These are phyloP conservation scores for Fusarium torreyae DNA, from an alignment of 2,329 filamentous ascomycete species.

Conservation along the genomic window DNA sequence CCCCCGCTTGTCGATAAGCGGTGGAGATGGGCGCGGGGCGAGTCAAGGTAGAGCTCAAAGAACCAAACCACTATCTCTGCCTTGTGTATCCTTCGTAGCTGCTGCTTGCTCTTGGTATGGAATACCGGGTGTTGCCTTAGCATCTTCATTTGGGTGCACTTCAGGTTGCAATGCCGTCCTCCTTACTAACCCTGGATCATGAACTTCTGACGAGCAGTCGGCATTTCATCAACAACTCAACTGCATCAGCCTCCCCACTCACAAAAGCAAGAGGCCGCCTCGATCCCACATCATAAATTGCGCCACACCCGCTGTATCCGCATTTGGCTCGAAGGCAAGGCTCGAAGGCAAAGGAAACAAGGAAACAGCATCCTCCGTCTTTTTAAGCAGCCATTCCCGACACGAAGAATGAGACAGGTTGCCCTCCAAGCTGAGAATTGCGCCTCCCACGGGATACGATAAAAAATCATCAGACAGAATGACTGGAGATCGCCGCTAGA, in stretches of 20 bases:
- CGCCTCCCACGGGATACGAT: conserved; percentile 36
- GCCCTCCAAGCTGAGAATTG: conserved; percentile 46
- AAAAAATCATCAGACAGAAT: conserved; percentile 18
- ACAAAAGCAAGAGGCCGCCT: conserved; percentile 31
- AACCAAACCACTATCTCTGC: too few relatives aligned
- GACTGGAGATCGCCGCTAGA: conserved; percentile 36
- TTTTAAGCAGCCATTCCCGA: conserved; percentile 42
- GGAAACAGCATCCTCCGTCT: conserved; percentile 22
- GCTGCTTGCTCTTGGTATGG: too few relatives aligned
- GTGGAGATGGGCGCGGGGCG: too few relatives aligned
- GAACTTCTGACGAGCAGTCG: neutral
- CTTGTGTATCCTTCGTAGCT: too few relatives aligned
- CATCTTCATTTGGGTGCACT: too few relatives aligned
- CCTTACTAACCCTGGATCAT: conserved; percentile 13
- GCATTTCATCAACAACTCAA: conserved; percentile 1
- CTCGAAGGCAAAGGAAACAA: conserved; percentile 31
- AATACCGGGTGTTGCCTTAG: too few relatives aligned
- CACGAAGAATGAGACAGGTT: conserved; percentile 47
- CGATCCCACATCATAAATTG: conserved; percentile 33
- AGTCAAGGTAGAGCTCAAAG: too few relatives aligned
- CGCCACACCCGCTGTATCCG: conserved; percentile 43
- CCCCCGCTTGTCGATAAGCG: too few relatives aligned
- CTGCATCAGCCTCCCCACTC: conserved; percentile 21
- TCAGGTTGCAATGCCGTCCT: too few relatives aligned
- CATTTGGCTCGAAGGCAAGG: conserved; percentile 9